Percentiles rank a stretch among this genome's conserved stretches.
phyloP scores from a whole-genome alignment of 305 asterid genomes.

The Rubia occidens region DNA sequence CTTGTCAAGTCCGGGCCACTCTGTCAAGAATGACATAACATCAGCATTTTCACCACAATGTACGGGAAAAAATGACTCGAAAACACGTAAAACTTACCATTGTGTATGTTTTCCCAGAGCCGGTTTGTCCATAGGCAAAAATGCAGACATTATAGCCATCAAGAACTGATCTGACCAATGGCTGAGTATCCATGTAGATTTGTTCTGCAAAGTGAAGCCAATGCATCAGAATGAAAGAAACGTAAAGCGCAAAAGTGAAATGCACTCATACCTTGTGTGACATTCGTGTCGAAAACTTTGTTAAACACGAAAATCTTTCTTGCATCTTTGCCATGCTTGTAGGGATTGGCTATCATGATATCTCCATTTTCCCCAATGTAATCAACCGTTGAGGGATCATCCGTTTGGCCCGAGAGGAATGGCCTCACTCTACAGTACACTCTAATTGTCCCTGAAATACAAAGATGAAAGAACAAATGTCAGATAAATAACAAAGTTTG shows the following conservation, averaged over 20 bases:
- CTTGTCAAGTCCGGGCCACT: constrained; percentile 90
- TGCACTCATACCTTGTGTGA: constrained; percentile 57
- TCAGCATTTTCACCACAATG: not conserved
- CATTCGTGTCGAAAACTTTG: constrained; percentile 64
- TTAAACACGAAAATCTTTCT: constrained; percentile 74
- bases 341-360: constrained; percentile 78
- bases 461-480: not conserved
- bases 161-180: constrained; percentile 73
- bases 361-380: constrained; percentile 89
- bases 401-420: constrained; percentile 45
- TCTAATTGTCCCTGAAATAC: constrained; percentile 61
- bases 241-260: constrained; percentile 11
- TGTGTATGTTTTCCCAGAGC: constrained; percentile 90
- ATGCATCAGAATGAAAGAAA: constrained; percentile 18
- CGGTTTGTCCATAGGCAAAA: constrained; percentile 93
- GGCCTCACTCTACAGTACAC: constrained; percentile 91
- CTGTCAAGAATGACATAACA: constrained; percentile 29
- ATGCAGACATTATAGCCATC: constrained; percentile 91
- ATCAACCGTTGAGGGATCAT: constrained; percentile 69
- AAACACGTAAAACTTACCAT: constrained; percentile 41
- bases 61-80: not conserved
- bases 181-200: constrained; percentile 69
- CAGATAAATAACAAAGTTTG: constrained; percentile 4
- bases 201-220: constrained; percentile 48
- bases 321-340: constrained; percentile 73